Evolutionary conservation across 2,329 filamentous ascomycete genomes (phyloP), one percentile per base, ranked within the genome.

Genomic region (Penicillium sp.): DNA sequence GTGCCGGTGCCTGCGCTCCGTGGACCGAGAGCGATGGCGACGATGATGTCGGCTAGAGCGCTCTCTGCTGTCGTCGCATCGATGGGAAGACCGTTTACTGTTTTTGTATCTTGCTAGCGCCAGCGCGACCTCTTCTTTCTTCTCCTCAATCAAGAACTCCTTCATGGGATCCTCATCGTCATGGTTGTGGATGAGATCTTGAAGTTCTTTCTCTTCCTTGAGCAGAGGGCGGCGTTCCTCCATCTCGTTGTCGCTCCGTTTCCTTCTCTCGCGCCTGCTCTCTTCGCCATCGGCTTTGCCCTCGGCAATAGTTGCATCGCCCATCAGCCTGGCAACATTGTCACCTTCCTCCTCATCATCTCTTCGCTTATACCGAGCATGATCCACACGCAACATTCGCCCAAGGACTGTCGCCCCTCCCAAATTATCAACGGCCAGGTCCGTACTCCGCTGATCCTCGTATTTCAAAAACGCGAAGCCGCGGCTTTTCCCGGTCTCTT

Each of bases 101-200:
- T 69, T 78, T 39, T 76, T 75, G 44, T 77, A 65, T 57, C 70
- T 78, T 54, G 76, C 75, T 57, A 86, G 69, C 3, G 88, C 90
- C 49, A 80, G 79, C 46, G 86, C 82, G 9, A 95, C 80, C 66
- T 95, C 88, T 65, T 89, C 88, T 69, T 87, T 90, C 78, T 97
- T 96, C 70, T 95, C 86, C 54, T 91, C 81, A 44, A 96, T 83
- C 54, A 97, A 66, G 60, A 88, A 96, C 34, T 82, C 83, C 70
- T 95, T 96, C 93, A 98, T 98, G 0, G 93, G 93, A 66, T 98
- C 93, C 52, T 97, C 91, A 25, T 96, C 90, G 56, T 97, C 93
- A 55, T 94, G 86, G 12, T 91, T 84, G 29, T 80, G 74, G 45
- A 94, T 82, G 47, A 97, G 67, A 39, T 82, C 78, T 43, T 82